Evolutionary conservation across 441 rosid genomes (phyloP), one percentile per base, ranked within the genome.

Genomic region (Corymbia citriodora): DNA sequence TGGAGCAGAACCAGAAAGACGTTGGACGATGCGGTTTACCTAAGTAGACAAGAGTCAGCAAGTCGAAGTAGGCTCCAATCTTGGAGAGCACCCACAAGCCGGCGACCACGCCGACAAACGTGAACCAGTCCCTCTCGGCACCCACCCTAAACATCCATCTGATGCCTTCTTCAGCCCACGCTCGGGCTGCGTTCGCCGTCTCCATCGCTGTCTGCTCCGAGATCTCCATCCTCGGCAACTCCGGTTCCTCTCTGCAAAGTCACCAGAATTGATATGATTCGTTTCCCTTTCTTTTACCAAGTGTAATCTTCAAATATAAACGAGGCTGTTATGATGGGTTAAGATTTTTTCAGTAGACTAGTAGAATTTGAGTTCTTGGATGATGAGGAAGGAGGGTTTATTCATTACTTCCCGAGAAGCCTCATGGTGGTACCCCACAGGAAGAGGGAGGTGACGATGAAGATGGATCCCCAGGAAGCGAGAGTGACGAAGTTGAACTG

Each of bases 341-440:
- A 55, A 82, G 70, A n/a, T 36, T 29, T 63, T 29, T 36, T 19
- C 2, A 48, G 48, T 6, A 23, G 21, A 48, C 18, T 53, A 2
- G 17, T 55, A 11, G 70, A 53, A 29, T 53, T 16, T n/a, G 55
- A 25, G 8, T 21, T 45, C 15, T 88, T 33, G 21, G 36, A 23
- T 10, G 81, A 55, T 18, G 21, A 33, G 10, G 19, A 33, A 79
- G 40, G 10, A 25, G 68, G 16, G 31, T 52, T 54, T 33, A 12
- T 29, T 55, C 11, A 91, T 87, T 96, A 96, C 98, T 96, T 96
- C 92, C 96, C 92, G 5, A 96, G 88, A 91, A 96, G 94, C 92
- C 97, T 93, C 31, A 93, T 90, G 52, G 94, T 25, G 91, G 92
- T 95, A 48, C 96, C 97, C 95, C 95, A 96, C 16, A 94, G 89